These are phyloP conservation scores for Salix caprea DNA, from an alignment of 345 rosid species.

Conservation along the genomic window DNA sequence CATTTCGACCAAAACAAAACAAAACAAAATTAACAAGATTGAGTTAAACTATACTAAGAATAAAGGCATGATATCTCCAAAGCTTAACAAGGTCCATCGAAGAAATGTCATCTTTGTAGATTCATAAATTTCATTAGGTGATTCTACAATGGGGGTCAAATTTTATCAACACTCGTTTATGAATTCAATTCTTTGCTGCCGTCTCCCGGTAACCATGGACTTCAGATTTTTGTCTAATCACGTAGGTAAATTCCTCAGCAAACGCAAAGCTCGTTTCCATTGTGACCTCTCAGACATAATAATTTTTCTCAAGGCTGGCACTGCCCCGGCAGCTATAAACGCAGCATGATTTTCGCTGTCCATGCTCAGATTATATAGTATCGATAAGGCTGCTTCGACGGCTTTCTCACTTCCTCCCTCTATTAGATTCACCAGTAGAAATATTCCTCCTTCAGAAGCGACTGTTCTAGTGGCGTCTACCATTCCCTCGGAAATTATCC, in stretches of 20 bases:
- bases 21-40: too few relatives aligned
- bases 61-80: not conserved
- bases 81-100: not conserved
- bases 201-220: not conserved
- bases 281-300: conserved; percentile 58
- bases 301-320: conserved; percentile 64
- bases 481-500: conserved; percentile 60
- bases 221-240: conserved; percentile 12
- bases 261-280: conserved; percentile 67
- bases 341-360: conserved; percentile 70
- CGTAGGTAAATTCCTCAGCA: conserved; percentile 61
- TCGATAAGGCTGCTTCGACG: conserved; percentile 58
- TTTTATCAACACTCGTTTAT: not conserved
- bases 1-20: too few relatives aligned
- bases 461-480: conserved; percentile 52
- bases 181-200: not conserved
- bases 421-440: conserved; percentile 57
- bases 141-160: not conserved
- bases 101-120: not conserved
- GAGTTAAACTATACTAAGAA: not conserved
- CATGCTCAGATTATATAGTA: conserved; percentile 78
- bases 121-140: not conserved
- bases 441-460: conserved; percentile 65
- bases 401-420: conserved; percentile 57
- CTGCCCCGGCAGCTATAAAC: conserved; percentile 74